Conservation (phyloP, 2,329 filamentous ascomycete genomes). For the Hirsutella rhossiliensis region DNA sequence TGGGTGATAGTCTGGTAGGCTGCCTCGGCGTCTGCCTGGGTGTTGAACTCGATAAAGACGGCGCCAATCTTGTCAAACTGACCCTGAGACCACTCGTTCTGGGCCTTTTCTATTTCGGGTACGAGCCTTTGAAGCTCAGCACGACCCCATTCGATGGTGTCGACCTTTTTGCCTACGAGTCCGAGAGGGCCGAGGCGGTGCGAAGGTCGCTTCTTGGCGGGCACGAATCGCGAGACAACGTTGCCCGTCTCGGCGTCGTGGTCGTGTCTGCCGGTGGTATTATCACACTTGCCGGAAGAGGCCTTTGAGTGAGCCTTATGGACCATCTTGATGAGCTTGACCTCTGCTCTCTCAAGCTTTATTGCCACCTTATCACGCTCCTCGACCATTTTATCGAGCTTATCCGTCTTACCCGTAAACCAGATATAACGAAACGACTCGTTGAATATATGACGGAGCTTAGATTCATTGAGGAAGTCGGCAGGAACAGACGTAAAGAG, state of each 20-base stretch:
- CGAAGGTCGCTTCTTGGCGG: conserved; percentile 54
- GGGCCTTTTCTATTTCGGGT: conserved; percentile 53
- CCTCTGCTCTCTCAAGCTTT: conserved; percentile 74
- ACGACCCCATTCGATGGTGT: conserved; percentile 79
- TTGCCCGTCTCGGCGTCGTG: conserved; percentile 53
- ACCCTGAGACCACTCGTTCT: conserved; percentile 49
- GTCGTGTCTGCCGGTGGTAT: conserved; percentile 12
- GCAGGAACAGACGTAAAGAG: conserved; percentile 78
- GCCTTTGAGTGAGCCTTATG: conserved; percentile 24
- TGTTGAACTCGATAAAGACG: conserved; percentile 87
- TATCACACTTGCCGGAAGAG: conserved; percentile 19
- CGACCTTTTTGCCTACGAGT: conserved; percentile 54
- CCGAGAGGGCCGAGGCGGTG: conserved; percentile 55
- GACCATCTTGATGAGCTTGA: conserved; percentile 59
- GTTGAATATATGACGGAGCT: conserved; percentile 66
- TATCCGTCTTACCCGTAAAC: conserved; percentile 63
- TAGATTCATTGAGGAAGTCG: conserved; percentile 61
- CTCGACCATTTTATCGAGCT: conserved; percentile 65
- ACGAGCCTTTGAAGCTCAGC: conserved; percentile 41
- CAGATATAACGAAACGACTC: conserved; percentile 71
- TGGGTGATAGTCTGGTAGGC: conserved; percentile 76
- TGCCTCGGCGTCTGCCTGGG: conserved; percentile 70
- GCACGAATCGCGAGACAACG: conserved; percentile 56
- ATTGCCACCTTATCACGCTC: conserved; percentile 64
- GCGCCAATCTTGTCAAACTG: conserved; percentile 54